Base-by-base conservation (phyloP, 495 filamentous ascomycete genomes). In the Aspergillus hancockii region DNA sequence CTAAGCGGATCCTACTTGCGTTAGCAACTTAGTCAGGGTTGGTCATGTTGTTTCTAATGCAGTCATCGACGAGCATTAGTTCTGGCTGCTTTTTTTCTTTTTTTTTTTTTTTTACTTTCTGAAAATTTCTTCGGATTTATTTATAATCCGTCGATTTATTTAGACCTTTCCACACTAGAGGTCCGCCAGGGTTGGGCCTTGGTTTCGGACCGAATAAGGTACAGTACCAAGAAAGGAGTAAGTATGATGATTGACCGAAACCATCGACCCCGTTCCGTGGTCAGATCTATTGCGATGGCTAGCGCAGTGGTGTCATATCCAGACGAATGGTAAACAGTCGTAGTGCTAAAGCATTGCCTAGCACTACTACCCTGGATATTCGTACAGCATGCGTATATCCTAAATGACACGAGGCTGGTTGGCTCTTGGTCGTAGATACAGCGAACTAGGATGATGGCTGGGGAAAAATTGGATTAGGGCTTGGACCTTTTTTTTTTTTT, bases 1-100 rank as follows among this genome's bases (percentile, higher is more conserved):
- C 38, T 19, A 23, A 55, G 53, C 23, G 53, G 53, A 55, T 45
- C 53, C 53, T 31, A 47, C 43, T n/a, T 47, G 19, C 43, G 7
- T 47, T 22, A 47, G 43, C 38, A 41, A 18, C 14, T 18, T 41
- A 41, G 38, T 41, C 12, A 41, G 16, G n/a, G 38, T 41, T 41
- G 14, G 38, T 41, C n/a, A 41, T 41, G 12, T 41, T 12, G 12
- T 41, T 41, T 41, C 38, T 41, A 4, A 4, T 10, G 8, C 34
- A 36, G 34, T 36, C 34, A 14, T 14, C 4, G 9, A 36, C 4
- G 38, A 18, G 38, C 1, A 16, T 14, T 18, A 2, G 13, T 8
- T 14, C 13, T 10, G 16, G 16, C 10, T 32, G 5, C 10, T 32
- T 10, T 32, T 10, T 32, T 32, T 10, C 30, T 10, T 32, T 32